Percentiles rank a stretch among this genome's conserved stretches.
Conservation (phyloP, 768 basidiomycete species). For the Leccinum variicolor region DNA sequence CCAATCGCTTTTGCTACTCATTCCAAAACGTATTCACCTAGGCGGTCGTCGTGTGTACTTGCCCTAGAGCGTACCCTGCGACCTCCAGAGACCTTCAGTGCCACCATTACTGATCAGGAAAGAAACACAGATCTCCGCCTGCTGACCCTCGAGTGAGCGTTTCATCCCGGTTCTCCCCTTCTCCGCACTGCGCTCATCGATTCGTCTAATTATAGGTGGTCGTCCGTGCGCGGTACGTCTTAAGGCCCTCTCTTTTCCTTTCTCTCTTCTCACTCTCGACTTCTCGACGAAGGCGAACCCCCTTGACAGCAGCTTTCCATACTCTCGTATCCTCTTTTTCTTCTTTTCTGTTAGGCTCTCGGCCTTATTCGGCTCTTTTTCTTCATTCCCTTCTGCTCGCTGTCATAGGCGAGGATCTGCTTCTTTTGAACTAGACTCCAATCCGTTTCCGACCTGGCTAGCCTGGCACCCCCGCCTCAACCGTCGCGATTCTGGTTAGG, state of each 20-base stretch:
- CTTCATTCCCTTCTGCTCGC: constrained; percentile 48
- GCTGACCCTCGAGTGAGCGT: constrained; percentile 70
- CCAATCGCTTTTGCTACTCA: constrained; percentile 27
- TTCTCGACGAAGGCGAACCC: constrained; percentile 61
- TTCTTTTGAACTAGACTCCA: constrained; percentile 50
- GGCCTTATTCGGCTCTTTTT: constrained; percentile 30
- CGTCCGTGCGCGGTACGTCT: constrained; percentile 67
- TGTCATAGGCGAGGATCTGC: constrained; percentile 53
- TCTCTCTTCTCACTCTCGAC: constrained; percentile 16
- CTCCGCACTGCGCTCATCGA: constrained; percentile 13
- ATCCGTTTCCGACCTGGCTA: constrained; percentile 52
- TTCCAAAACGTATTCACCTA: constrained; percentile 11
- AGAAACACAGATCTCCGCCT: constrained; percentile 80
- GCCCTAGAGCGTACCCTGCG: constrained; percentile 28
- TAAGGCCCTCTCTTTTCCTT: constrained; percentile 8
- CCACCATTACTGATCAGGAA: constrained; percentile 74
- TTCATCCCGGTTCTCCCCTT: constrained; percentile 20
- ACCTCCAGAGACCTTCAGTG: constrained; percentile 37
- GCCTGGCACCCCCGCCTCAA: constrained; percentile 51
- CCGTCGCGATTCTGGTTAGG: constrained; percentile 79
- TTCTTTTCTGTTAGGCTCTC: constrained; percentile 3
- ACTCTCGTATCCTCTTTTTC: constrained; percentile 2
- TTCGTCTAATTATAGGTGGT: constrained; percentile 53
- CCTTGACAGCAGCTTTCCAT: constrained; percentile 50
- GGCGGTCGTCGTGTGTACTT: constrained; percentile 20